Evolutionary conservation across 768 basidiomycete species (phyloP).

Genomic region (Fomitopsis pulvina): DNA sequence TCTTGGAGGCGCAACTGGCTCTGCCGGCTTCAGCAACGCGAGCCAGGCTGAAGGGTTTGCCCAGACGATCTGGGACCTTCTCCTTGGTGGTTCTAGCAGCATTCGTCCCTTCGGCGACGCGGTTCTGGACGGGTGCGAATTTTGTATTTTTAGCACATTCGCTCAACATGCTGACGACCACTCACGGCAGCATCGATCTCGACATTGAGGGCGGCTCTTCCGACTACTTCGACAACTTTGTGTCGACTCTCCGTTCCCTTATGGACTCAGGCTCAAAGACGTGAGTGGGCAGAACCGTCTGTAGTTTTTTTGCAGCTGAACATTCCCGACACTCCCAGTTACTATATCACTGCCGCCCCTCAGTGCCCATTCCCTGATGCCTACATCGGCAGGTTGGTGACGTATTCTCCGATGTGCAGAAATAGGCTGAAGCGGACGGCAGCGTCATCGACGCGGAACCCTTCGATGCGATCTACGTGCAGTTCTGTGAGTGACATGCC

Average conservation of each 20-base stretch:
- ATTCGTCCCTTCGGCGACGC: slow-evolving; percentile 69
- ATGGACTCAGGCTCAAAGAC: slow-evolving; percentile 45
- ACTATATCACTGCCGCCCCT: slow-evolving; percentile 59
- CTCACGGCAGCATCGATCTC: slow-evolving; percentile 42
- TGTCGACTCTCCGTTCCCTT: slow-evolving; percentile 48
- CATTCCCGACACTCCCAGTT: slow-evolving; percentile 30
- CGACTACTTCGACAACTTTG: slow-evolving; percentile 24
- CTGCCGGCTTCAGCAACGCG: slow-evolving; percentile 53
- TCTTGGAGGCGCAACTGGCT: slow-evolving; percentile 44
- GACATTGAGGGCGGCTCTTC: slow-evolving; percentile 65
- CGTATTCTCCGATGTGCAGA: neutral
- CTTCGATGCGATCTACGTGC: slow-evolving; percentile 73
- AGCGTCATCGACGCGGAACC: slow-evolving; percentile 50
- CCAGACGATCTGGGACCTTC: slow-evolving; percentile 65
- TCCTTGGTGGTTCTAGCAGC: slow-evolving; percentile 54
- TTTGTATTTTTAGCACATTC: neutral
- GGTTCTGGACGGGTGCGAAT: slow-evolving; percentile 59
- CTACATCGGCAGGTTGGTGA: slow-evolving; percentile 35
- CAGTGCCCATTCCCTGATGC: slow-evolving; percentile 70
- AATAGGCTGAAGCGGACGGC: neutral
- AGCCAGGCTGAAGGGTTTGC: slow-evolving; percentile 53
- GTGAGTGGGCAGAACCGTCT: slow-evolving; percentile 31
- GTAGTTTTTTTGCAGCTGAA: neutral
- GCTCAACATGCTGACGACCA: neutral
- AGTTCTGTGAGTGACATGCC: slow-evolving; percentile 41